Base-by-base conservation (phyloP, 2,329 filamentous ascomycete genomes). In the Harringtonia lauricola region DNA sequence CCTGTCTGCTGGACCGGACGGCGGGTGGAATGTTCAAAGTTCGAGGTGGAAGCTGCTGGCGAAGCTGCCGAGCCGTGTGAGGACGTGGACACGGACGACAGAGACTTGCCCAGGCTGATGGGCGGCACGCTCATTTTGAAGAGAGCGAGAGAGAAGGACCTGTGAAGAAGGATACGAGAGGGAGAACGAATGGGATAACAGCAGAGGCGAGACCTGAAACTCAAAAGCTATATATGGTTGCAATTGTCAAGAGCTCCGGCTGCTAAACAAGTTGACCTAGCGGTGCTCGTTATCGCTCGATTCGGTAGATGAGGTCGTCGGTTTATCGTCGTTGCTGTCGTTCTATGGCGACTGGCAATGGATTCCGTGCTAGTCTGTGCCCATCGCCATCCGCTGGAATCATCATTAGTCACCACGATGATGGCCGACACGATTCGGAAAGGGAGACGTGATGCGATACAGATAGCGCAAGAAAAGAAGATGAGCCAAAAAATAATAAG, bases 11-110 rank as follows among this genome's bases (percentile, higher is more conserved):
- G 35, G 14, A 13, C 60, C 21, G 67, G 63, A 37, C 73, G 71
- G 24, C 73, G 71, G 47, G 60, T 64, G 17, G 66, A 64, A 44
- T 76, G 10, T 44, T 77, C 74, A 57, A 74, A 71, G 58, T 57
- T 67, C 44, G 68, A 58, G 7, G 65, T 61, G 30, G 67, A 53
- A n/a, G 64, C 61, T 26, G 66, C 58, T 33, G 65, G 55, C 50
- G 67, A 64, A 5, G 61, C 55, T 15, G 64, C 57, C 24, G 65
- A 56, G 13, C 63, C 59, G 50, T 69, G 63, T 39, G 62, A 65
- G 34, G 64, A 55, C 35, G 66, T 55, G 43, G 64, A 51, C 41
- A 71, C 63, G 51, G 54, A 53, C 38, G 58, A 54, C 40, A 71
- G 66, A 60, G 71, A 67, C 64, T 77, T 78, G 61, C 70, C 72